A percentile compares a stretch with the other conserved stretches of the same genome.
phyloP scores from a whole-genome alignment of 257 asterid species.

The Scutellaria barbata region DNA sequence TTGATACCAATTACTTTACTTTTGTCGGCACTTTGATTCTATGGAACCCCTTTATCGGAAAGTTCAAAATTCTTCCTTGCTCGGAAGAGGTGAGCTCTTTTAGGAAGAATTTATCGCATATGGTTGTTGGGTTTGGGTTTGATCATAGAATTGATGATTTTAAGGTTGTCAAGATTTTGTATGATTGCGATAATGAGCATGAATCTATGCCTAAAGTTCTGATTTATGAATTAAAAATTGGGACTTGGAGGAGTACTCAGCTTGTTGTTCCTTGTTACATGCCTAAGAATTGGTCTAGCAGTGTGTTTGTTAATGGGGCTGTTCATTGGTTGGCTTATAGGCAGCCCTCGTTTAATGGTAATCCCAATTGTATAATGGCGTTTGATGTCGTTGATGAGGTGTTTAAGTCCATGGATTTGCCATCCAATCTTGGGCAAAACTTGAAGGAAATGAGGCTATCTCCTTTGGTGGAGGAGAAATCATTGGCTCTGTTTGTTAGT shows the following conservation, averaged over 20 bases:
- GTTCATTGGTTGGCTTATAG: constrained; percentile 52
- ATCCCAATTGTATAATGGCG: constrained; percentile 45
- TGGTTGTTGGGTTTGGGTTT: constrained; percentile 51
- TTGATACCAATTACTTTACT: constrained; percentile 45
- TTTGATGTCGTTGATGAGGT: constrained; percentile 44
- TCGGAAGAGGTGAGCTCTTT: constrained; percentile 18
- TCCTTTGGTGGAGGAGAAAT: constrained; percentile 32
- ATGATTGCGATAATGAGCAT: constrained; percentile 30
- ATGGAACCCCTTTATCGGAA: constrained; percentile 51
- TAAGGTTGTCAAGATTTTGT: constrained; percentile 41
- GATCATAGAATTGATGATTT: constrained; percentile 35
- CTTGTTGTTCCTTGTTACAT: constrained; percentile 41
- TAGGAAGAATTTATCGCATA: constrained; percentile 34
- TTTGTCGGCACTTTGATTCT: constrained; percentile 42
- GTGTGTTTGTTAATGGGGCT: constrained; percentile 44
- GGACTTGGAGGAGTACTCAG: constrained; percentile 41
- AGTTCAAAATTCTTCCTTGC: constrained; percentile 35
- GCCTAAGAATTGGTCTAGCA: constrained; percentile 41
- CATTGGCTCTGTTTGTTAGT: constrained; percentile 42
- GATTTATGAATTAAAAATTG: constrained; percentile 32
- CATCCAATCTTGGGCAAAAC: constrained; percentile 29
- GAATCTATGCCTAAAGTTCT: constrained; percentile 33
- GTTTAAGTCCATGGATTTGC: constrained; percentile 41
- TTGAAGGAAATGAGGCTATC: constrained; percentile 33
- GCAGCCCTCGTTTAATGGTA: not conserved